Conservation (phyloP, 495 filamentous ascomycete species). For the Penicillium lagena region DNA sequence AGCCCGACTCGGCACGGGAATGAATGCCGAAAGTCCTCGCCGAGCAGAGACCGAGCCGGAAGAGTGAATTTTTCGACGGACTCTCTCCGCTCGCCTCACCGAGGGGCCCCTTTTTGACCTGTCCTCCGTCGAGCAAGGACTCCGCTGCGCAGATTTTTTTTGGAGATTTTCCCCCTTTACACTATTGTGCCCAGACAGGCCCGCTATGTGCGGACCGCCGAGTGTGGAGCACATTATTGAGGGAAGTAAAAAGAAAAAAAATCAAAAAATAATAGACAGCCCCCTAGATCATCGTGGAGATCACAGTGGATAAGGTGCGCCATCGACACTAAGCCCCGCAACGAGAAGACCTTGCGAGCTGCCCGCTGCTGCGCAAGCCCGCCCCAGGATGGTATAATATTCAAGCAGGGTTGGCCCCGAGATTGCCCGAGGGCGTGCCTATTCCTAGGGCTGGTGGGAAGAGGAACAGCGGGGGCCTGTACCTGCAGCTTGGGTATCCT, state of each 20-base stretch:
- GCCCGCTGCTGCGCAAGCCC: not conserved
- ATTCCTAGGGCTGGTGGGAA: no score
- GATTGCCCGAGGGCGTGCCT: no score
- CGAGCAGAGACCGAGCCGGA: no score
- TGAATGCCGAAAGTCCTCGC: not conserved
- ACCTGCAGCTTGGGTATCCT: no score
- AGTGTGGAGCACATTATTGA: not conserved
- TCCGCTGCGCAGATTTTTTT: conserved; percentile 14
- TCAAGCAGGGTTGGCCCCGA: no score
- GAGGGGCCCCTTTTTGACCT: conserved; percentile 5
- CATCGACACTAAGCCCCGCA: conserved; percentile 18
- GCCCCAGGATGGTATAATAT: conserved; percentile 13
- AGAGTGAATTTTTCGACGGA: not conserved
- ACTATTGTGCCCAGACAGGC: not conserved
- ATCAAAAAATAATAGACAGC: not conserved
- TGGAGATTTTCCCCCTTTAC: conserved; percentile 6
- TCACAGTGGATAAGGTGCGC: not conserved
- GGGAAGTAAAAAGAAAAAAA: not conserved
- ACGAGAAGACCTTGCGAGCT: not conserved
- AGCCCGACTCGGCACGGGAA: conserved; percentile 16
- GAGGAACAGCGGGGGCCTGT: no score
- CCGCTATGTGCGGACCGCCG: conserved; percentile 1
- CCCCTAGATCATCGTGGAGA: conserved; percentile 18
- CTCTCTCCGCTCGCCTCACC: conserved; percentile 5
- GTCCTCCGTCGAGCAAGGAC: not conserved